Base-by-base conservation (phyloP, 768 basidiomycete genomes). In the Phanerodontia chrysosporium region DNA sequence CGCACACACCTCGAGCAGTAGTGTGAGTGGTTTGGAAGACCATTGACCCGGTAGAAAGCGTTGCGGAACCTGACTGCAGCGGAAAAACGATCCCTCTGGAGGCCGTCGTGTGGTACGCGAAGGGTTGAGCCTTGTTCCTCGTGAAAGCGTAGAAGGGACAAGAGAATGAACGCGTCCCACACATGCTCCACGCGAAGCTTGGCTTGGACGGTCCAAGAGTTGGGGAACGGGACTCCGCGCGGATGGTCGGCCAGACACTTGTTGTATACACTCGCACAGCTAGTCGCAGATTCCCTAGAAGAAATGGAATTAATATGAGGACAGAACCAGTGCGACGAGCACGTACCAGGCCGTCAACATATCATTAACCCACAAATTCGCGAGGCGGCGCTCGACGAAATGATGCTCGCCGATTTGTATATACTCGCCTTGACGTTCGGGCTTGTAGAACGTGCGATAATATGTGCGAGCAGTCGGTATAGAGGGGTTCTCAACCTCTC, bases 1-100 rank as follows among this genome's bases (percentile, higher is more conserved):
- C 46, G 27, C 16, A 48, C 21, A 58, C 73, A 74, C 29, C 62
- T 59, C 1, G 69, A 49, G 45, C 74, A 75, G 42, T 61, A 66
- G 49, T 75, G 73, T 0, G 45, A 46, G 51, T 60, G 58, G 46
- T 73, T 71, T 0, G 67, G 65, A 25, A 72, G 71, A 0, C 73
- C 69, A 36, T 55, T 46, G 5, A 58, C 44, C 2, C 44, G 53
- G 6, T 74, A 67, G 13, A 58, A 58, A 5, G 58, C 30, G 42
- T 72, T 75, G 3, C 70, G 64, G 1, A 55, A 62, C 5, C 49
- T 12, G 42, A 74, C 71, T 0, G 67, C 67, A 8, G 45, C 49
- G 0, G 39, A 58, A 36, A 74, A 70, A 0, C 70, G 61, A 28
- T 64, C 61, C 6, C 61, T 64, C 42, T 73, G 70, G 1, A 49